Evolutionary conservation across 2,329 filamentous ascomycete genomes (phyloP).

Genomic region (Penicillium hordei): DNA sequence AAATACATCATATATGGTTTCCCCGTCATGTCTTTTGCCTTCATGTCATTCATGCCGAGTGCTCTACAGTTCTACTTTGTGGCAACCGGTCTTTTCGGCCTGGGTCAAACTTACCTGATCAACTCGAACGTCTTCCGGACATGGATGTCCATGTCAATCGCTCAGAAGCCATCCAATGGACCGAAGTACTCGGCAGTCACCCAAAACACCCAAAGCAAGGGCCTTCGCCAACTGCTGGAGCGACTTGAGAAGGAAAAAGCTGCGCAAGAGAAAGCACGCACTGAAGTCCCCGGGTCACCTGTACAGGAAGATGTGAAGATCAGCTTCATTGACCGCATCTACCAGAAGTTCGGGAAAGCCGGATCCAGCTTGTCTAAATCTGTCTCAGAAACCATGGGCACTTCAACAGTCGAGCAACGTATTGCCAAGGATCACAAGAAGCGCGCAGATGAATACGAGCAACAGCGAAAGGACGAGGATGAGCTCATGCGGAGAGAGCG

Average conservation of each 20-base stretch:
- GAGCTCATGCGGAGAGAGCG: constrained; percentile 36
- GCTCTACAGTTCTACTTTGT: constrained; percentile 65
- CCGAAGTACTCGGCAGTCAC: background rate
- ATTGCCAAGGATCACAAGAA: constrained; percentile 34
- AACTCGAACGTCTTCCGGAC: constrained; percentile 36
- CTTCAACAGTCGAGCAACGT: constrained; percentile 16
- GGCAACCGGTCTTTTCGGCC: constrained; percentile 37
- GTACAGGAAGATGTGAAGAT: constrained; percentile 5
- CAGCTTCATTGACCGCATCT: constrained; percentile 36
- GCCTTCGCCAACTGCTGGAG: constrained; percentile 22
- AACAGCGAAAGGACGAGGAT: constrained; percentile 28
- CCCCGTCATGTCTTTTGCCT: constrained; percentile 53
- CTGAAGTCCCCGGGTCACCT: background rate
- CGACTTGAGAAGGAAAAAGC: constrained; percentile 14
- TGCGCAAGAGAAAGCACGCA: constrained; percentile 5
- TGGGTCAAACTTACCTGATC: constrained; percentile 50
- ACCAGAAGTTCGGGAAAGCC: constrained; percentile 19
- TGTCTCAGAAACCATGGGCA: background rate
- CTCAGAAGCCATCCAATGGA: constrained; percentile 5
- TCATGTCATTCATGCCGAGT: constrained; percentile 58
- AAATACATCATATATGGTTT: constrained; percentile 46
- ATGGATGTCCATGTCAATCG: constrained; percentile 27
- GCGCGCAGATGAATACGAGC: constrained; percentile 33
- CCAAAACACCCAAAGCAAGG: constrained; percentile 11
- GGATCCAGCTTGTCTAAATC: constrained; percentile 10